phyloP scores from a whole-genome alignment of 2,329 filamentous ascomycete species.

The Diplodia corticola region DNA sequence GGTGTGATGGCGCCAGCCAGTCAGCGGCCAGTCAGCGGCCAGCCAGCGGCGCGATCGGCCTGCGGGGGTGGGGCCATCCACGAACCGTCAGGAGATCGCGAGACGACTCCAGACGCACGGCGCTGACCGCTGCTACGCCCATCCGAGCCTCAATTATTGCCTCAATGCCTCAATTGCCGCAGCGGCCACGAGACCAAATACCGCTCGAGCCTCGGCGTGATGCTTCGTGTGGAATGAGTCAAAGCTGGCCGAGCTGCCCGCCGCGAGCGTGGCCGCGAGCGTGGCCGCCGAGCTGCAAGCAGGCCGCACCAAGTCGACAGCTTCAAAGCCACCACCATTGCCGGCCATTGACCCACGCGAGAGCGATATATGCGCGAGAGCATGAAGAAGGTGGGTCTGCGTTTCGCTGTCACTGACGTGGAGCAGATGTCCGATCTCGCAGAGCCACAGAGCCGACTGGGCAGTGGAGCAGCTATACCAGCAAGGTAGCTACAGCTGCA shows the following conservation, averaged over 20 bases:
- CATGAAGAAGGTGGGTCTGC: background rate
- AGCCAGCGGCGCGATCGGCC: conserved; percentile 14
- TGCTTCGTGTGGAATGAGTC: background rate
- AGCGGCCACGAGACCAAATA: background rate
- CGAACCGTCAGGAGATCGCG: conserved; percentile 3
- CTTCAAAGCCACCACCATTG: background rate
- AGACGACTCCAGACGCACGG: background rate
- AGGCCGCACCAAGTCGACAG: background rate
- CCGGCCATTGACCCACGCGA: background rate
- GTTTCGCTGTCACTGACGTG: background rate
- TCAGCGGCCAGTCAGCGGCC: too few species aligned
- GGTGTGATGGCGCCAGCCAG: conserved; percentile 9
- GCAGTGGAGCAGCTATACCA: background rate
- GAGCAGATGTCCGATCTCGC: background rate
- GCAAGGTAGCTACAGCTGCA: background rate
- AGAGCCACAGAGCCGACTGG: background rate
- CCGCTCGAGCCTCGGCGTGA: background rate
- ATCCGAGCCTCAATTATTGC: background rate
- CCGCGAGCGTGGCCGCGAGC: too few species aligned
- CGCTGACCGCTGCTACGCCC: background rate
- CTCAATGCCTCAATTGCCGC: background rate
- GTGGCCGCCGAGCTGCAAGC: background rate
- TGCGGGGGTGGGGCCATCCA: conserved; percentile 17
- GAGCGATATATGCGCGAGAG: background rate
- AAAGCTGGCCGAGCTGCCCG: background rate